phyloP scores from a whole-genome alignment of 106 monocot species.

The Alisma plantagoaquatica region DNA sequence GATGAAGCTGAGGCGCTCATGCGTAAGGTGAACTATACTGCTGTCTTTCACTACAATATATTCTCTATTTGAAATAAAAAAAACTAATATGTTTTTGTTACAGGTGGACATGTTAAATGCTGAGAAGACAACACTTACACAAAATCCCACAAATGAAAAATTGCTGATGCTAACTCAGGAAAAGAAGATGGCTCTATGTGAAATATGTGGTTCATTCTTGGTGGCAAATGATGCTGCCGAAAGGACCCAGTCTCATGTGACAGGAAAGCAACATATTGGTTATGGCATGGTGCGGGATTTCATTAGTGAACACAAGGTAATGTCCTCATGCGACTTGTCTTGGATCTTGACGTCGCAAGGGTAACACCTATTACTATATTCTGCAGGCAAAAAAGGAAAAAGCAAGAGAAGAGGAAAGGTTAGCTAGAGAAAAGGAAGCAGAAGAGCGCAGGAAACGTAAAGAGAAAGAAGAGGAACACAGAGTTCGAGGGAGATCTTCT shows the following conservation, averaged over 20 bases:
- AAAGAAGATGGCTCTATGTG: conserved; percentile 99
- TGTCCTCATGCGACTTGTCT: background rate
- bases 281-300: conserved; percentile 98
- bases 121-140: conserved; percentile 63
- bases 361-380: background rate
- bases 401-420: conserved; percentile 63
- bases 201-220: conserved; percentile 94
- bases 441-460: conserved; percentile 54
- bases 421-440: conserved; percentile 61
- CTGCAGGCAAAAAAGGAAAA: conserved; percentile 74
- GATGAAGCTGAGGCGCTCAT: conserved; percentile 99
- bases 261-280: conserved; percentile 96
- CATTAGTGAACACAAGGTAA: conserved; percentile 75
- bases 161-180: conserved; percentile 68
- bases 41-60: background rate
- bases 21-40: conserved; percentile 54
- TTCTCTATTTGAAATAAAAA: background rate
- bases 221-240: conserved; percentile 97
- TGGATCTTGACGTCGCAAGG: background rate
- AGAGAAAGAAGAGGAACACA: conserved; percentile 46
- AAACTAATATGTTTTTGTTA: background rate
- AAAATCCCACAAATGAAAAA: conserved; percentile 51
- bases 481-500: conserved; percentile 15
- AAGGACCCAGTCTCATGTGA: conserved; percentile 90
- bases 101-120: conserved; percentile 88